phyloP scores from a whole-genome alignment of 768 basidiomycete genomes.

The Rickenella mellea region DNA sequence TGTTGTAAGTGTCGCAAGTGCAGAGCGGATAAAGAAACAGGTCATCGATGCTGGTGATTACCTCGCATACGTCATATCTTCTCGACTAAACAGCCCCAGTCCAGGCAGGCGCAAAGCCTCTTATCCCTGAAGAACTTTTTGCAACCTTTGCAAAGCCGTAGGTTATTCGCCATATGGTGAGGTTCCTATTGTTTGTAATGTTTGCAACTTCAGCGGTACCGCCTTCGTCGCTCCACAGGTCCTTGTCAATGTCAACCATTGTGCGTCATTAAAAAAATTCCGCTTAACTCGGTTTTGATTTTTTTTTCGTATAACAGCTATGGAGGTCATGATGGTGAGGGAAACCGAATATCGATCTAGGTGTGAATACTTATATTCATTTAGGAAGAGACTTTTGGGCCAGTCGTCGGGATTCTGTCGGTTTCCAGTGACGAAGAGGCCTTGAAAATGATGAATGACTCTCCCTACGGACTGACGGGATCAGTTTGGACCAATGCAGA shows the following conservation, averaged over 20 bases:
- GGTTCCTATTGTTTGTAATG: neutral
- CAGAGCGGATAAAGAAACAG: constrained; percentile 78
- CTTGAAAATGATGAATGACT: constrained; percentile 89
- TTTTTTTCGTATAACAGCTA: constrained; percentile 34
- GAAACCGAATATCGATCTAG: neutral
- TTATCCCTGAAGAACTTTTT: constrained; percentile 63
- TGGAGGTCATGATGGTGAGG: constrained; percentile 93
- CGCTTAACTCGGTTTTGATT: constrained; percentile 3
- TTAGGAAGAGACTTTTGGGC: constrained; percentile 88
- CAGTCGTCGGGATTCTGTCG: constrained; percentile 67
- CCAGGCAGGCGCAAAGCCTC: constrained; percentile 64
- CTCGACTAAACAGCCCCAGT: constrained; percentile 31
- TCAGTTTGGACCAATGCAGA: constrained; percentile 84
- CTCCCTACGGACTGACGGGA: constrained; percentile 88
- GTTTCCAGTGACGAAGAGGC: constrained; percentile 84
- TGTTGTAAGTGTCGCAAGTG: constrained; percentile 83
- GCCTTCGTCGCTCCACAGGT: constrained; percentile 90
- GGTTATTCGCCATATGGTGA: constrained; percentile 14
- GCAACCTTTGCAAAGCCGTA: constrained; percentile 60
- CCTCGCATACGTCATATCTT: neutral
- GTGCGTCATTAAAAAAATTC: constrained; percentile 33
- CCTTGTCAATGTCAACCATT: constrained; percentile 79
- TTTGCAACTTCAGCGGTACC: constrained; percentile 43
- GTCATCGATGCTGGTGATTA: constrained; percentile 69
- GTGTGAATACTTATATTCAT: neutral